Percentiles rank a stretch among this genome's conserved stretches.
Evolutionary conservation across 2,329 filamentous ascomycete genomes (phyloP).

Genomic region (Fusarium citri): DNA sequence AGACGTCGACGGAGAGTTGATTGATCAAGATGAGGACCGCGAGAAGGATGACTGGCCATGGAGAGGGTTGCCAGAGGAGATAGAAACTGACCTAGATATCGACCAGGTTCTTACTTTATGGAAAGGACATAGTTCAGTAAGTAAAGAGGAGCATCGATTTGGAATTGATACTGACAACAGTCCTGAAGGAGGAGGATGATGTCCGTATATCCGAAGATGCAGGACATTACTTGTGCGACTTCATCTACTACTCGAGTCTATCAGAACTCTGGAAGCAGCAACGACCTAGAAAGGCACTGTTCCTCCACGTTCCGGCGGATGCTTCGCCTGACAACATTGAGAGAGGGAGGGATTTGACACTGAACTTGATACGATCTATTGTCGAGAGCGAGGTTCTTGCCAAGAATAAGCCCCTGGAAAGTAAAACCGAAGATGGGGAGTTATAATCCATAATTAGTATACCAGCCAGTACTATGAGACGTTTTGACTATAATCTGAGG

Average conservation of each 20-base stretch:
- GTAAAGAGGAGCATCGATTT: slow-evolving; percentile 25
- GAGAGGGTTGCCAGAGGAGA: slow-evolving; percentile 64
- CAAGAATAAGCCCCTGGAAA: slow-evolving; percentile 26
- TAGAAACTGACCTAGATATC: slow-evolving; percentile 68
- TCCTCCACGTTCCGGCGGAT: slow-evolving; percentile 78
- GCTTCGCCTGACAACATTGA: slow-evolving; percentile 61
- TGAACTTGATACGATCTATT: slow-evolving; percentile 68
- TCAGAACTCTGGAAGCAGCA: slow-evolving; percentile 64
- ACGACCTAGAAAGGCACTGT: slow-evolving; percentile 66
- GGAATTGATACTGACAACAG: slow-evolving; percentile 22
- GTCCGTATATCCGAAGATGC: slow-evolving; percentile 75
- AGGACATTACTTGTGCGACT: slow-evolving; percentile 81
- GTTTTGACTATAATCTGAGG: background rate
- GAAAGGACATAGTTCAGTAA: slow-evolving; percentile 63
- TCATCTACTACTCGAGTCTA: slow-evolving; percentile 79
- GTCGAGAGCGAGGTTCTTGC: slow-evolving; percentile 61
- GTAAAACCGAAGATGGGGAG: background rate
- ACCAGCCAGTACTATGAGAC: background rate
- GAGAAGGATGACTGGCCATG: slow-evolving; percentile 64
- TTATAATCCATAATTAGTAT: background rate
- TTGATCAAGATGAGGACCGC: slow-evolving; percentile 65
- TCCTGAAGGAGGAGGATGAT: slow-evolving; percentile 56
- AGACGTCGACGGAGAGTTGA: slow-evolving; percentile 75
- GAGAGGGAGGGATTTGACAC: slow-evolving; percentile 62
- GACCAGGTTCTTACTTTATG: slow-evolving; percentile 68